These are phyloP conservation scores for Phalaenopsis equestris DNA, from an alignment of 106 monocot genomes.

Conservation along the genomic window DNA sequence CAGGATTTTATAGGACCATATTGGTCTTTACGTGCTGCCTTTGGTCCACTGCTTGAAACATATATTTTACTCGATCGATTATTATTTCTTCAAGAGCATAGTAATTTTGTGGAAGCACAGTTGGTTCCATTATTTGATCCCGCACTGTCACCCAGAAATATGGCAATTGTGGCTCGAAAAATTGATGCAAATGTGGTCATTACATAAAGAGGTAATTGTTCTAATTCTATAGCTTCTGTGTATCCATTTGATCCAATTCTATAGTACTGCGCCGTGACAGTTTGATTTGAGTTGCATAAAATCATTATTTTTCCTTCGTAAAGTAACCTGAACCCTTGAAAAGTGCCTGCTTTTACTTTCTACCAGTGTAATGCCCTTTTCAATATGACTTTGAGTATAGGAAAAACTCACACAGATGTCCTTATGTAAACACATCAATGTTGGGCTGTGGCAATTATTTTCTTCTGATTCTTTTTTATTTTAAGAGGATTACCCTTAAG, in stretches of 20 bases:
- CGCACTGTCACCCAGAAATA: constrained; percentile 69
- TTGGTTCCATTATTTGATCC: constrained; percentile 85
- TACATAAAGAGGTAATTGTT: neutral
- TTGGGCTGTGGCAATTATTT: neutral
- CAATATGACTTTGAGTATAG: neutral
- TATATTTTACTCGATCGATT: constrained; percentile 89
- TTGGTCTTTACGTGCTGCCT: constrained; percentile 80
- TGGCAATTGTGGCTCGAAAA: constrained; percentile 71
- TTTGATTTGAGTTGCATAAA: neutral
- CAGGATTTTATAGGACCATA: constrained; percentile 86
- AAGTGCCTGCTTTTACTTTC: neutral
- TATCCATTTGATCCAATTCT: neutral
- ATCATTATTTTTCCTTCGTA: neutral
- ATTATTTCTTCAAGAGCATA: constrained; percentile 82
- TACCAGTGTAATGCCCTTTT: neutral
- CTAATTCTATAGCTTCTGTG: neutral
- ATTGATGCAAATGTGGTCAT: constrained; percentile 3
- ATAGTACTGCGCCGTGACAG: no score
- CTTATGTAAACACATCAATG: neutral
- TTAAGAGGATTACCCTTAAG: neutral
- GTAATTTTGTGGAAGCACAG: constrained; percentile 33
- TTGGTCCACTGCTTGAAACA: constrained; percentile 76
- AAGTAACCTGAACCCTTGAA: neutral
- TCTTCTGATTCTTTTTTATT: neutral
- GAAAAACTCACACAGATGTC: neutral